Percentiles rank a stretch among this genome's conserved stretches.
These are phyloP conservation scores for Starmerella bacillaris DNA, from an alignment of 805 yeast species.

Conservation along the genomic window DNA sequence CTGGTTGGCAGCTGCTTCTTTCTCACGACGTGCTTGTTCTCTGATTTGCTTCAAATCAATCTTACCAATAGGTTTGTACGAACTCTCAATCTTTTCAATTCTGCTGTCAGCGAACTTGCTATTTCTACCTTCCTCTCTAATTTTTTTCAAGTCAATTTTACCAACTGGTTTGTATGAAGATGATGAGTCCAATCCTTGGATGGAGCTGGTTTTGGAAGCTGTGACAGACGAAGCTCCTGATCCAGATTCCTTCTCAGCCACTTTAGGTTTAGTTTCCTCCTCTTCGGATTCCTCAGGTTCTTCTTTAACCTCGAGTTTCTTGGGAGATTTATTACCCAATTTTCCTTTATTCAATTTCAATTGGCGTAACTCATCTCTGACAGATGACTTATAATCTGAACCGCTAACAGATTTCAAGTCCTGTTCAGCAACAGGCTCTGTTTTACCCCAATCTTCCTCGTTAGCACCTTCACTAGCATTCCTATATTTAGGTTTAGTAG, in stretches of 20 bases:
- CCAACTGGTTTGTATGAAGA: constrained; percentile 23
- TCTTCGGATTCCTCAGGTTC: constrained; percentile 50
- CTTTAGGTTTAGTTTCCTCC: constrained; percentile 24
- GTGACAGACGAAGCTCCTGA: not conserved
- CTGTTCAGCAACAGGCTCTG: constrained; percentile 20
- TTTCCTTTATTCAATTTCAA: constrained; percentile 8
- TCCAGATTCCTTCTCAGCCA: constrained; percentile 3
- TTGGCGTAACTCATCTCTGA: constrained; percentile 9
- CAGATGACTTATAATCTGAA: constrained; percentile 10
- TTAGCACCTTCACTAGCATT: constrained; percentile 22
- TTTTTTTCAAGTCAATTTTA: constrained; percentile 22
- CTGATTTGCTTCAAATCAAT: constrained; percentile 33
- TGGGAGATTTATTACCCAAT: not conserved
- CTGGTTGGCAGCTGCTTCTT: constrained; percentile 11
- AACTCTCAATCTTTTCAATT: constrained; percentile 26
- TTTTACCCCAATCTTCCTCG: constrained; percentile 60
- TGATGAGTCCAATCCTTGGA: constrained; percentile 15
- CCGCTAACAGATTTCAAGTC: constrained; percentile 8
- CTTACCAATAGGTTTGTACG: constrained; percentile 47
- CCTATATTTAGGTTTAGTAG: constrained; percentile 23
- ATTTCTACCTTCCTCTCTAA: constrained; percentile 19
- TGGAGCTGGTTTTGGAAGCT: constrained; percentile 2
- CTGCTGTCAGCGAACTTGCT: constrained; percentile 20
- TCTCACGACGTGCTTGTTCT: constrained; percentile 22
- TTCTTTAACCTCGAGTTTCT: constrained; percentile 18